Evolutionary conservation across 2,329 filamentous ascomycete genomes (phyloP), one percentile per base, ranked within the genome.

Genomic region (Cercospora canescens): DNA sequence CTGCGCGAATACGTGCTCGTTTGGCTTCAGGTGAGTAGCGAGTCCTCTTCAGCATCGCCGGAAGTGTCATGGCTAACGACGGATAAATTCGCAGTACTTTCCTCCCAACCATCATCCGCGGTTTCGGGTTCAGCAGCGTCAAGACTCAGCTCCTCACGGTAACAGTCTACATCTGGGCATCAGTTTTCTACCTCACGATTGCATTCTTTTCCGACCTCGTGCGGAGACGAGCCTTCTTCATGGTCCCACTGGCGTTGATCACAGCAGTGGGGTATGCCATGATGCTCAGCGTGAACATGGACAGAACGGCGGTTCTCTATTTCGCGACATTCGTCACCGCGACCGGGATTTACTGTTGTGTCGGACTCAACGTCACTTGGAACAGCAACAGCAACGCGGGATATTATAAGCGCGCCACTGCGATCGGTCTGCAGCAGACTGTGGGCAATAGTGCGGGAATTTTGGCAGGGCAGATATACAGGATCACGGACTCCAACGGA

Each of bases 161-260:
- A 0, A 85, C 86, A 0, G 84, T 87, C 26, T 87, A 85, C 69
- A 72, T 86, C n/a, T n/a, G n/a, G n/a, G n/a, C n/a, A n/a, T n/a
- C n/a, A n/a, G n/a, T n/a, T n/a, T n/a, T n/a, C n/a, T n/a, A n/a
- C n/a, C n/a, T n/a, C n/a, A n/a, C n/a, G n/a, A 81, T 82, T 64
- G 84, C 82, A 2, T 83, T 80, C 0, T 62, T 81, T 6, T 72
- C 74, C 30, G 87, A 84, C 68, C 74, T 87, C 6, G 65, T 0
- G 70, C 83, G 1, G 82, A n/a, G n/a, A n/a, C 84, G 2, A 82
- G 74, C 69, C 2, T 52, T 68, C 16, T 67, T 68, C 37, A 69
- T n/a, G n/a, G 67, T 39, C 55, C n/a, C n/a, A n/a, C n/a, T n/a
- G n/a, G n/a, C n/a, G n/a, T n/a, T 72, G 28, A 66, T 71, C 18